These are phyloP conservation scores for Carex scoparia DNA, from an alignment of 176 grass and related monocot species.

Conservation along the genomic window DNA sequence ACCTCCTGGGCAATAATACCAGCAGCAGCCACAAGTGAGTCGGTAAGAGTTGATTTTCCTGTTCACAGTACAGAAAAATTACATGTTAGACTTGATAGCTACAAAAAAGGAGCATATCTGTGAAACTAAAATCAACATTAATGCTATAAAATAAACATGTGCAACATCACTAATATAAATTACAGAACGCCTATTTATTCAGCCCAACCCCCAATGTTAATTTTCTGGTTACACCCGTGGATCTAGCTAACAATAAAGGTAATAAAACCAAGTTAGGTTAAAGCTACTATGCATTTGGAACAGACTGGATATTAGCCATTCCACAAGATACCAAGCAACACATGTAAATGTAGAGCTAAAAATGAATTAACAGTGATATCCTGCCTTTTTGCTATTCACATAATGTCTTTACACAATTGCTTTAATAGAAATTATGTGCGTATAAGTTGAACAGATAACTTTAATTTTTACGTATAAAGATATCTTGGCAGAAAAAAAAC, in stretches of 20 bases:
- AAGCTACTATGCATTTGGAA: background rate
- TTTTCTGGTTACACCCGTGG: no score
- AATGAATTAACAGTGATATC: background rate
- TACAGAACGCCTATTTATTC: no score
- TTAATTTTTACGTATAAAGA: background rate
- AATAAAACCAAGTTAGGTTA: background rate
- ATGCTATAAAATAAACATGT: background rate
- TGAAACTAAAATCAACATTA: background rate
- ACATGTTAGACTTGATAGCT: background rate
- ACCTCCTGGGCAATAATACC: constrained; percentile 79
- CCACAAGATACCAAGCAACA: background rate
- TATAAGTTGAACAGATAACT: background rate
- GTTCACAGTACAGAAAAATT: constrained; percentile 8
- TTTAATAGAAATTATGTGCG: background rate
- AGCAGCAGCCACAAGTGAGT: constrained; percentile 76
- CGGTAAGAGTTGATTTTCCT: constrained; percentile 84
- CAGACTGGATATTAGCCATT: background rate
- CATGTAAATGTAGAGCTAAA: background rate
- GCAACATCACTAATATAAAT: background rate
- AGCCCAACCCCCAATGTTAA: no score
- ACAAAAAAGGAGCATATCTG: background rate
- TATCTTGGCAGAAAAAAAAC: background rate
- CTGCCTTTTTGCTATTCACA: background rate
- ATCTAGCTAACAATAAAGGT: background rate
- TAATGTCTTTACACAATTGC: background rate